These are phyloP conservation scores for Rubroboletus satanas DNA, from an alignment of 768 basidiomycete genomes.

Conservation along the genomic window DNA sequence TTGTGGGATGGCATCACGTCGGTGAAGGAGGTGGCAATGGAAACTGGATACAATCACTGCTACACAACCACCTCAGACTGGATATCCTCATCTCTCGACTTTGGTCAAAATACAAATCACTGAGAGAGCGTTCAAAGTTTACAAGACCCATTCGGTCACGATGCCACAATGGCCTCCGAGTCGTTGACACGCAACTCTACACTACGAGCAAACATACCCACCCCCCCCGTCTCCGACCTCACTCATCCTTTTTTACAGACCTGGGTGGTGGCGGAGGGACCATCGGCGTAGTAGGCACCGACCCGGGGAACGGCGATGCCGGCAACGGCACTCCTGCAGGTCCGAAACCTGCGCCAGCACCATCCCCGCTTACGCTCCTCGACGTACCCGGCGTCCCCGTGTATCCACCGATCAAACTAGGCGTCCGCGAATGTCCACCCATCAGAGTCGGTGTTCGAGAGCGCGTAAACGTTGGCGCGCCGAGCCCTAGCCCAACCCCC, in stretches of 20 bases:
- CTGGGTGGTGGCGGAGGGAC: constrained; percentile 21
- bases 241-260: constrained; percentile 28
- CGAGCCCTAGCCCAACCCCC: constrained; percentile 29
- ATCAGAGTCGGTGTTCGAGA: constrained; percentile 13
- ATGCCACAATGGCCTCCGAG: background rate
- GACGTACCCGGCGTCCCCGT: background rate
- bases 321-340: constrained; percentile 17
- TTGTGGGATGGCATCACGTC: constrained; percentile 33
- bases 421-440: constrained; percentile 19
- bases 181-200: background rate
- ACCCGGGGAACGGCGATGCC: constrained; percentile 20
- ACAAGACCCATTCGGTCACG: background rate
- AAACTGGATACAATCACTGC: no score
- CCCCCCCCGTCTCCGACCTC: background rate
- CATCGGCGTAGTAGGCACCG: constrained; percentile 16
- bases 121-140: background rate
- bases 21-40: background rate
- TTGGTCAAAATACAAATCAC: background rate
- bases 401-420: constrained; percentile 25
- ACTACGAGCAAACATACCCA: background rate
- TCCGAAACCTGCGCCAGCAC: background rate
- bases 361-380: constrained; percentile 14
- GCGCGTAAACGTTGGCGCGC: constrained; percentile 21
- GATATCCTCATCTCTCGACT: background rate
- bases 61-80: no score